Evolutionary conservation across 164 flowering plant species (phyloP).

Genomic region (Dillenia turbinata): DNA sequence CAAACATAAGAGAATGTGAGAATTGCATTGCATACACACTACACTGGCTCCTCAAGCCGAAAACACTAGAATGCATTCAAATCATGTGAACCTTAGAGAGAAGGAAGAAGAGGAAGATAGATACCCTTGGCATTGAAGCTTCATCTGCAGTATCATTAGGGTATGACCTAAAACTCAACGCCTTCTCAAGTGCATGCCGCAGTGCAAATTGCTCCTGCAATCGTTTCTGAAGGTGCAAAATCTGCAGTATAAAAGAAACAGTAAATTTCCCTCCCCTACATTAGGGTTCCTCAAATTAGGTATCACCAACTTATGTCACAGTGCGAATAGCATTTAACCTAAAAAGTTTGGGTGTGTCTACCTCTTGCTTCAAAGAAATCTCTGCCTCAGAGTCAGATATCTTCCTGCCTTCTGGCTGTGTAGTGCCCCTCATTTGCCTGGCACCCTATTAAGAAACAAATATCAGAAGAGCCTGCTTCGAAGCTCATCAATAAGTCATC

Average conservation of each 20-base stretch:
- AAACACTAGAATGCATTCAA: not conserved
- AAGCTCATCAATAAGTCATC: not conserved
- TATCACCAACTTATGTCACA: not conserved
- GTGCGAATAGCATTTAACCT: not conserved
- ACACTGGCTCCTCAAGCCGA: no score
- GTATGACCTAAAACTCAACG: conserved; percentile 37
- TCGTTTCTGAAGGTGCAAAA: conserved; percentile 54
- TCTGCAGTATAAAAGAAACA: conserved; percentile 28
- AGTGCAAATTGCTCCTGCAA: conserved; percentile 51
- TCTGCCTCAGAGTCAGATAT: conserved; percentile 7
- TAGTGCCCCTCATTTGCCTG: conserved; percentile 8
- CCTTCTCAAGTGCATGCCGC: conserved; percentile 58
- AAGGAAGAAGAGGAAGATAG: conserved; percentile 1
- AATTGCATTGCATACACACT: no score
- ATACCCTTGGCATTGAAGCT: conserved; percentile 55
- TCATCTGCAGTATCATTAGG: conserved; percentile 22
- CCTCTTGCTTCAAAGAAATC: conserved; percentile 35
- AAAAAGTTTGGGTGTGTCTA: conserved; percentile 2
- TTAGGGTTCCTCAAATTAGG: no score
- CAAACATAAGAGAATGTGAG: not conserved
- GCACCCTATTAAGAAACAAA: conserved; percentile 11
- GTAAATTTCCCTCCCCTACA: not conserved
- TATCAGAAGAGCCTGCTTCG: not conserved
- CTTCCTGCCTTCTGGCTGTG: conserved; percentile 14
- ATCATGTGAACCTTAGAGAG: not conserved